phyloP scores from a whole-genome alignment of 352 stramenopile genomes.

The Pythium periplocum region DNA sequence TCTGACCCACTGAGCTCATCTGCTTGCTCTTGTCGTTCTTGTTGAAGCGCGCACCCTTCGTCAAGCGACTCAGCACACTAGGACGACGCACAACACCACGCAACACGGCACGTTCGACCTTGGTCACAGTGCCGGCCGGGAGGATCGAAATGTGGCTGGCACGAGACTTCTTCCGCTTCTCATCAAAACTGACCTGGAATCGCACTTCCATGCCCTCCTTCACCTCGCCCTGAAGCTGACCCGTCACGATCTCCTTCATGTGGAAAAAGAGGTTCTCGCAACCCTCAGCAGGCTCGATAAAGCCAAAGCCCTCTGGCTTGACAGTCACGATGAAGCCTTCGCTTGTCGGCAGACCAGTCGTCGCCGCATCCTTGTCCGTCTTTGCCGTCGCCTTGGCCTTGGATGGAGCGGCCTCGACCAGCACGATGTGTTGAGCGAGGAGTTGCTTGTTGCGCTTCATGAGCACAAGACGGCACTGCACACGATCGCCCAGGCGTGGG shows the following conservation, averaged over 20 bases:
- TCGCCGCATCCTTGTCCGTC: conserved; percentile 14
- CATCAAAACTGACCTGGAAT: conserved; percentile 47
- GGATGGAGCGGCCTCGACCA: conserved; percentile 24
- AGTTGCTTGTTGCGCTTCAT: conserved; percentile 69
- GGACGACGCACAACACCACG: conserved; percentile 53
- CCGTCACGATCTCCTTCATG: conserved; percentile 60
- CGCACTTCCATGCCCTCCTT: conserved; percentile 71
- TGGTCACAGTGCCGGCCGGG: conserved; percentile 56
- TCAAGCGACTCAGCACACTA: conserved; percentile 53
- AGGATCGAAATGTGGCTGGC: conserved; percentile 43
- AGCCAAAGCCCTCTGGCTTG: conserved; percentile 71
- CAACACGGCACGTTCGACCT: conserved; percentile 24
- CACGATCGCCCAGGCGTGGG: conserved; percentile 49
- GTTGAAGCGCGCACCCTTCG: conserved; percentile 22
- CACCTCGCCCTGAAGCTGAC: conserved; percentile 44
- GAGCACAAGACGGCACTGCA: conserved; percentile 52
- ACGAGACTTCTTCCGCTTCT: conserved; percentile 75
- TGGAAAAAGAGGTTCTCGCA: conserved; percentile 79
- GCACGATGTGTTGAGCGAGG: conserved; percentile 40
- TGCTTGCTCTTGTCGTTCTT: conserved; percentile 36
- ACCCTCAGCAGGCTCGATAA: conserved; percentile 54
- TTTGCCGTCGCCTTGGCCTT: conserved; percentile 13
- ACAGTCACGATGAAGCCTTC: conserved; percentile 64
- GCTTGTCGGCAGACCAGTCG: conserved; percentile 14
- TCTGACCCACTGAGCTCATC: conserved; percentile 48